These are phyloP conservation scores for Trypanosomatidae sp. DNA, from an alignment of 208 protist genomes.

Conservation along the genomic window DNA sequence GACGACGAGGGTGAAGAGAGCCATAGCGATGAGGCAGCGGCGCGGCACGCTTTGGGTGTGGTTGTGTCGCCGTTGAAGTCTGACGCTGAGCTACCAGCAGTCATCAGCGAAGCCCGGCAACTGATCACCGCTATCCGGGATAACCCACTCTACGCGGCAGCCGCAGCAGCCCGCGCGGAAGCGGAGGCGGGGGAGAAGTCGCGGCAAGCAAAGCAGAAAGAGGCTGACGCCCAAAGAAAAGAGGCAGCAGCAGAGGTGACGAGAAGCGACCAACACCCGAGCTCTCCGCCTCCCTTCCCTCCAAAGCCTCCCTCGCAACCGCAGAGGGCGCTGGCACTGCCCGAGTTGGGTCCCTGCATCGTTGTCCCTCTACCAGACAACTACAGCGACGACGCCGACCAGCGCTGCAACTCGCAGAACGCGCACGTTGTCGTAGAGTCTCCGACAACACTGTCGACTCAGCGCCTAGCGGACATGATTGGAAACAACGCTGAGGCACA, in stretches of 20 bases:
- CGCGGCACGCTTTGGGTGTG: not conserved
- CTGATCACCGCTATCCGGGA: conserved; percentile 3
- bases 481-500: not conserved
- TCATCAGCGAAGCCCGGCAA: conserved; percentile 7
- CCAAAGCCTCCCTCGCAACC: not conserved
- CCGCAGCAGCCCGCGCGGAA: conserved; percentile 4
- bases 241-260: not conserved
- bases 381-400: conserved; percentile 6
- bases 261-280: not conserved
- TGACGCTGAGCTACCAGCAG: not conserved
- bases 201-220: not conserved
- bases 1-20: not conserved
- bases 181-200: conserved; percentile 4
- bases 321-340: not conserved
- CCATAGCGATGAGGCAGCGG: not conserved
- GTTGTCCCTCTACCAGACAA: conserved; percentile 27
- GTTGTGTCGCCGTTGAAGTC: not conserved
- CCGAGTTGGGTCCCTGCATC: not conserved
- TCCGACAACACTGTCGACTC: conserved; percentile 7
- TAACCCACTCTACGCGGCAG: conserved; percentile 21
- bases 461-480: not conserved
- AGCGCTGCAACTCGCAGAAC: conserved; percentile 24
- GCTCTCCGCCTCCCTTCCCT: not conserved
- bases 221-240: not conserved
- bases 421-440: conserved; percentile 11